phyloP scores from a whole-genome alignment of 345 rosid genomes.

The Hibiscus mutabilis region DNA sequence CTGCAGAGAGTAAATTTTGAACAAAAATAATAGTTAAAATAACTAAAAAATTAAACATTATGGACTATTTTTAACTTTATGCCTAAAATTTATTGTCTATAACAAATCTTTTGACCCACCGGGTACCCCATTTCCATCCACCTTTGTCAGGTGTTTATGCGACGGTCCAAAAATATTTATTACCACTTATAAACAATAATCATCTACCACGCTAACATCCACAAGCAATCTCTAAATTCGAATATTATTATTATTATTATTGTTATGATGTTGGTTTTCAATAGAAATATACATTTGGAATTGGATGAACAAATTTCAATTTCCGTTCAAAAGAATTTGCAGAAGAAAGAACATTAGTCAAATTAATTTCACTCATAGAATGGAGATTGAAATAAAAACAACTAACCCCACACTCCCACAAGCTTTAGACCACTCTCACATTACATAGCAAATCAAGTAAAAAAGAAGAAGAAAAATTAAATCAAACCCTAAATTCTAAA shows the following conservation, averaged over 20 bases:
- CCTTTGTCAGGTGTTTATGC: conserved; percentile 19
- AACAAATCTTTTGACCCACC: no score
- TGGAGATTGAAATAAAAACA: conserved; percentile 34
- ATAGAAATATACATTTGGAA: background rate
- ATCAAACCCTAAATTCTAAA: background rate
- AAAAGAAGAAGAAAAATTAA: background rate
- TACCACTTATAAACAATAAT: no score
- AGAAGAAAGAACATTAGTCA: conserved; percentile 10
- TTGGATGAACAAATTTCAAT: background rate
- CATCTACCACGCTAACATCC: no score
- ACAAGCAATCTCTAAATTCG: background rate
- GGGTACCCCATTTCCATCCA: background rate
- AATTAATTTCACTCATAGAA: conserved; percentile 21
- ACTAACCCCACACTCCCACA: conserved; percentile 23
- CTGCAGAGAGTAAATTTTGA: no score
- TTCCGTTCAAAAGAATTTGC: background rate
- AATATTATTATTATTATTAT: no score
- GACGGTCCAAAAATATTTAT: background rate
- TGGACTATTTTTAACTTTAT: no score
- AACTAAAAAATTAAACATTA: no score
- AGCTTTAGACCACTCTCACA: background rate
- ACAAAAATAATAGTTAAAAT: no score
- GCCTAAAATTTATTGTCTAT: no score
- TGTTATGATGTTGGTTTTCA: background rate
- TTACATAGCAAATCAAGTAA: conserved; percentile 1